phyloP scores from a whole-genome alignment of 352 stramenopile species.

The Paralagenidium karlingii region DNA sequence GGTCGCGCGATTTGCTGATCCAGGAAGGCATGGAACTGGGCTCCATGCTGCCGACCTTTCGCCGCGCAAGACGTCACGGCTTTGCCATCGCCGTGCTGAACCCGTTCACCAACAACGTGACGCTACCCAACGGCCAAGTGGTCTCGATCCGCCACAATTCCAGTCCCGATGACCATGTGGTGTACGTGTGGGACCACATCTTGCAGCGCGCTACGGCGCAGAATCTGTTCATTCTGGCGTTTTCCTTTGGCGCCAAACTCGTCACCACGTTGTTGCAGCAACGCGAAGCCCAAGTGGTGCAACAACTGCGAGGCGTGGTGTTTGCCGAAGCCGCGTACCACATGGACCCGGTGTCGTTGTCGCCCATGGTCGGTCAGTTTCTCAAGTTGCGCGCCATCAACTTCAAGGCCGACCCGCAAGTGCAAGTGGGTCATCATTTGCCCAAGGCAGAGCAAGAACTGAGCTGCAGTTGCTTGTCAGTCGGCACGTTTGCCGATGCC shows the following conservation, averaged over 20 bases:
- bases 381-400: constrained; percentile 54
- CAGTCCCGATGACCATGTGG: constrained; percentile 48
- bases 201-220: constrained; percentile 38
- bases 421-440: constrained; percentile 35
- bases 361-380: constrained; percentile 41
- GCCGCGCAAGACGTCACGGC: constrained; percentile 18
- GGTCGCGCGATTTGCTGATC: constrained; percentile 62
- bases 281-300: constrained; percentile 34
- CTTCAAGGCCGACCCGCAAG: constrained; percentile 42
- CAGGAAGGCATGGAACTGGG: constrained; percentile 61
- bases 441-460: constrained; percentile 37
- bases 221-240: constrained; percentile 53
- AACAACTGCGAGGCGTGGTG: constrained; percentile 41
- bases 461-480: constrained; percentile 47
- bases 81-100: constrained; percentile 59
- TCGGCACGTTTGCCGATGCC: constrained; percentile 25
- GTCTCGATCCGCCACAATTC: constrained; percentile 45
- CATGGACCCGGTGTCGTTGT: constrained; percentile 32
- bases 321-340: constrained; percentile 57
- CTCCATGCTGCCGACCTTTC: constrained; percentile 65
- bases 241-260: constrained; percentile 57
- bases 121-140: constrained; percentile 23
- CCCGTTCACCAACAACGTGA: constrained; percentile 63
- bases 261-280: constrained; percentile 54
- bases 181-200: constrained; percentile 70